These are phyloP conservation scores for Wickerhamomyces rabaulensis DNA, from an alignment of 805 yeast species.

Conservation along the genomic window DNA sequence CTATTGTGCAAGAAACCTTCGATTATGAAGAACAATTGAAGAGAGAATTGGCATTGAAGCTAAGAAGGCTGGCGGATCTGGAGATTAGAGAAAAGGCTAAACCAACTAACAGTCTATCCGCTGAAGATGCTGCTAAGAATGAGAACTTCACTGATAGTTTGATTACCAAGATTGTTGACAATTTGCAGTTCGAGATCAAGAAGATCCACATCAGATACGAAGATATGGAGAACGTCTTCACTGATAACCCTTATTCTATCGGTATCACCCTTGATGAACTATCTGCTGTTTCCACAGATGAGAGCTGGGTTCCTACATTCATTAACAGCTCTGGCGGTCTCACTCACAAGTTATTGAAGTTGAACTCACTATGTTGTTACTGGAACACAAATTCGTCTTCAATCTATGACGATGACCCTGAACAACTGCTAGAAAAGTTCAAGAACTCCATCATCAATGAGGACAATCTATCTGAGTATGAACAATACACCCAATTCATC, in stretches of 20 bases:
- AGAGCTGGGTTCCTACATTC: conserved; percentile 79
- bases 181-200: conserved; percentile 83
- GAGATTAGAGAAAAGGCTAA: conserved; percentile 46
- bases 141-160: conserved; percentile 84
- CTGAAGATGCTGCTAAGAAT: conserved; percentile 43
- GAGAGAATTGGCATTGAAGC: conserved; percentile 59
- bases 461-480: conserved; percentile 28
- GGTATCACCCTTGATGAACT: conserved; percentile 83
- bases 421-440: conserved; percentile 43
- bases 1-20: conserved; percentile 53
- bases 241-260: conserved; percentile 70
- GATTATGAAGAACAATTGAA: conserved; percentile 50
- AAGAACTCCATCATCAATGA: conserved; percentile 35
- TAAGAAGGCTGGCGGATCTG: conserved; percentile 61
- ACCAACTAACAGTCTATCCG: conserved; percentile 28
- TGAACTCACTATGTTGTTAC: conserved; percentile 71
- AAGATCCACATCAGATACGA: conserved; percentile 92
- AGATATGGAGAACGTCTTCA: conserved; percentile 61
- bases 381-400: conserved; percentile 70
- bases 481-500: conserved; percentile 42
- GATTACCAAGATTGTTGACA: conserved; percentile 86
- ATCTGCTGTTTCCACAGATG: conserved; percentile 88
- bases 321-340: conserved; percentile 62
- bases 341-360: conserved; percentile 71
- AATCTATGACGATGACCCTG: conserved; percentile 42